Conservation (phyloP, 441 rosid genomes). For the Daphne laureola region DNA sequence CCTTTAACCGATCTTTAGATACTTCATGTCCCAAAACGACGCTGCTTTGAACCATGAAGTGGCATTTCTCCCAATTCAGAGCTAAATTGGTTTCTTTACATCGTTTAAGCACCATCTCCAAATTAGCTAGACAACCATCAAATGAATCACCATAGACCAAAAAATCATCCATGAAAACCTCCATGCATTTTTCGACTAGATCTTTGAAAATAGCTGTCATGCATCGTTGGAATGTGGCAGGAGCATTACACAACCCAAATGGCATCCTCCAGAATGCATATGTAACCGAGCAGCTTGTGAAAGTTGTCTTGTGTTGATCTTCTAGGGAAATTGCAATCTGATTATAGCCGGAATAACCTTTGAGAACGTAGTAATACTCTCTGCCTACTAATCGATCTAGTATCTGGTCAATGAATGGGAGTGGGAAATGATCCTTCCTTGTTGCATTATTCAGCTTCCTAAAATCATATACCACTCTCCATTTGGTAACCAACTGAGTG, state of each 20-base stretch:
- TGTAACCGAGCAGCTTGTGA: conserved; percentile 1
- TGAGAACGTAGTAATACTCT: neutral
- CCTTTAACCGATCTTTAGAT: neutral
- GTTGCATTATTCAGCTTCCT: neutral
- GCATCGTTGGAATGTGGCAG: neutral
- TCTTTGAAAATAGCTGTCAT: neutral
- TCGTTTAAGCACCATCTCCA: neutral
- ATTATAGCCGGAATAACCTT: neutral
- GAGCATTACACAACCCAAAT: neutral
- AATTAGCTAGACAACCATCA: neutral
- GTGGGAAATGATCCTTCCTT: neutral
- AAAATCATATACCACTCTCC: neutral
- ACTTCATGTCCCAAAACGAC: neutral
- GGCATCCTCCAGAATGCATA: neutral
- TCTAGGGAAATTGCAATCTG: neutral
- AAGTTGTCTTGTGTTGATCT: conserved; percentile 4
- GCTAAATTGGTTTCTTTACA: neutral
- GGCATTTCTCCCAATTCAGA: conserved; percentile 2
- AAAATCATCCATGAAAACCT: conserved; percentile 10
- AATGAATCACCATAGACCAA: neutral
- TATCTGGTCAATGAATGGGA: neutral
- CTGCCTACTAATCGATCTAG: neutral
- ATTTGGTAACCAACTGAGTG: neutral
- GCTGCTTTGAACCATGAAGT: neutral
- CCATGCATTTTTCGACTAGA: neutral